Evolutionary conservation across 768 basidiomycete species (phyloP), one percentile per base, ranked within the genome.

Genomic region (Tephrocybe sp.): DNA sequence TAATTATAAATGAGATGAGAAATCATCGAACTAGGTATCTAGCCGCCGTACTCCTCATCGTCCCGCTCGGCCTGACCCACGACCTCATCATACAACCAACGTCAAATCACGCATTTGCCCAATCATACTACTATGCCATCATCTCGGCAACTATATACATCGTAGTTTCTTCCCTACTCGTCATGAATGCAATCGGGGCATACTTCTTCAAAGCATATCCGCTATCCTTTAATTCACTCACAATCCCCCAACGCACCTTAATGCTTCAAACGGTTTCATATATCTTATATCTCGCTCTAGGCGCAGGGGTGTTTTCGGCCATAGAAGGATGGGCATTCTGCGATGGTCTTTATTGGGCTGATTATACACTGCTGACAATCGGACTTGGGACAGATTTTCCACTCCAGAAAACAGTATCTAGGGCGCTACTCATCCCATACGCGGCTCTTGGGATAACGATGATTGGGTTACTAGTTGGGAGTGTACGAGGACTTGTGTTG

Each of bases 201-300:
- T 63, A 62, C 18, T 34, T 52, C 19, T 69, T 70, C 47, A 60
- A 64, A 27, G 70, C 66, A 1, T 75, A 71, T 47, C 64, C 61
- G 16, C 59, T 72, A 1, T 65, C 68, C 1, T 71, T 73, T 42
- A 57, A 64, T 15, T 60, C 62, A 8, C 64, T 73, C 25, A 70
- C 70, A 10, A 59, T 65, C 11, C 67, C 72, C 3, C 74, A 74
- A 53, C 68, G 72, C 9, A 73, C 68, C 0, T 54, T 74, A 7
- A 74, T 74, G 74, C 65, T 75, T 4, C 72, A 75, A 50, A 70
- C 71, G 16, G 69, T 69, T 30, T 51, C 66, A 2, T 74, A 71
- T 54, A 60, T 68, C 1, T 48, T 69, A 3, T 74, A 75, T 42
- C 65, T 74, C 19, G 66, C 70, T 2, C 55, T 68, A 4, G 70